Evolutionary conservation across 2,329 filamentous ascomycete species (phyloP), one percentile per base, ranked within the genome.

Genomic region (Apiospora rasikravindrae): DNA sequence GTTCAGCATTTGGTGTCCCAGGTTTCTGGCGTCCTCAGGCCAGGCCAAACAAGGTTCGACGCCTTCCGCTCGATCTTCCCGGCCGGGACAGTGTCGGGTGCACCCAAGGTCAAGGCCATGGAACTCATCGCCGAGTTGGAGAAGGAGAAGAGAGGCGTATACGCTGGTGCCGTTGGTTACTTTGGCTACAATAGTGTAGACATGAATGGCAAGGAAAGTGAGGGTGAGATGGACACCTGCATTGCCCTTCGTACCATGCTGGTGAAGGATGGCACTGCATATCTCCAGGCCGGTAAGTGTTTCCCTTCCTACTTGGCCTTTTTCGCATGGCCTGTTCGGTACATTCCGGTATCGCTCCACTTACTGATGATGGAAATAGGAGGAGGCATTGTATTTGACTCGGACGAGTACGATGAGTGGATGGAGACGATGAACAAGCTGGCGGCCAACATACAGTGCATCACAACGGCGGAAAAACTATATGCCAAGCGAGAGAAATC

Each of bases 1-100:
- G 96, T 99, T 40, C 96, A 98, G 87, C 96, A 99, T 83, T 89
- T 99, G 24, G 95, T 98, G 5, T 98, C 94, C 1, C 95, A 99
- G 82, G 96, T 99, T 0, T 98, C 94, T 1, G 96, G 96, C 64
- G 88, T 96, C n/a, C 85, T 98, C 76, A 89, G 96, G 66, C 87
- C 89, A 6, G 95, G 88, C 51, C 95, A 95, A 86, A 96, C 94
- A 42, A 90, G 96, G 72, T 99, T 98, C 83, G 96, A 98, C 80
- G 96, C 96, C 13, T 97, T 99, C 85, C 90, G 96, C 51, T 95
- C 93, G 76, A 98, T 99, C 78, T 99, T 99, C 86, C 96, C 96
- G 0, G 96, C 96, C 5, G 96, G 96, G 71, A 99, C 96, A 0
- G 96, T 98, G 42, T 96, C 93, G 24, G 96, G 96, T 5, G 96